These are phyloP conservation scores for Calycina marina DNA, from an alignment of 2,329 filamentous ascomycete species.

Conservation along the genomic window DNA sequence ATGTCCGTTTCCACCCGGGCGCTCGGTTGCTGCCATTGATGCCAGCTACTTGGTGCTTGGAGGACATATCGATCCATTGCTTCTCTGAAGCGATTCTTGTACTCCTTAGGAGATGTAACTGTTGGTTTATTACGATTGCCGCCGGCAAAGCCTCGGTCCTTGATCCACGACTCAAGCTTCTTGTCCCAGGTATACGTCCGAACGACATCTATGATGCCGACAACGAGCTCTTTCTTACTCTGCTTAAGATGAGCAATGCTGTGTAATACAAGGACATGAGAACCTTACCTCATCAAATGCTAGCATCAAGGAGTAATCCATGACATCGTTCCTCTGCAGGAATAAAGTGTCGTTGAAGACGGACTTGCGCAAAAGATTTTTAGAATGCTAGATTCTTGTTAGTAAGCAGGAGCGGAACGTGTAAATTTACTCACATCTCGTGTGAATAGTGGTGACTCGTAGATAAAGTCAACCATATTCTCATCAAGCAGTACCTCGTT, in stretches of 20 bases:
- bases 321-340: slow-evolving; percentile 85
- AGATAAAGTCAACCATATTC: slow-evolving; percentile 98
- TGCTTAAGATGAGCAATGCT: slow-evolving; percentile 4
- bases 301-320: slow-evolving; percentile 99
- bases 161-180: slow-evolving; percentile 99
- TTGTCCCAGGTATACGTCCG: slow-evolving; percentile 99
- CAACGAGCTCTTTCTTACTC: slow-evolving; percentile 73
- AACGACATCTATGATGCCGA: slow-evolving; percentile 97
- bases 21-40: slow-evolving; percentile 8
- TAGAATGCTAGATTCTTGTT: slow-evolving; percentile 46
- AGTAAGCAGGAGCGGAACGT: background rate
- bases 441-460: slow-evolving; percentile 88
- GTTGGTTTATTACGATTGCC: slow-evolving; percentile 74
- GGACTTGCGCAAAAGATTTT: slow-evolving; percentile 78
- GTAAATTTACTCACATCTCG: slow-evolving; percentile 39
- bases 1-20: background rate
- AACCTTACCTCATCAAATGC: slow-evolving; percentile 63
- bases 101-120: slow-evolving; percentile 90
- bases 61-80: slow-evolving; percentile 77
- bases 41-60: slow-evolving; percentile 15
- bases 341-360: slow-evolving; percentile 98
- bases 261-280: background rate
- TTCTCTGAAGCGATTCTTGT: slow-evolving; percentile 88
- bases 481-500: slow-evolving; percentile 95
- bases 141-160: slow-evolving; percentile 69